Evolutionary conservation across 139 green algal genomes (phyloP), one percentile per base, ranked within the genome.

Genomic region (Nannochloris sp.): DNA sequence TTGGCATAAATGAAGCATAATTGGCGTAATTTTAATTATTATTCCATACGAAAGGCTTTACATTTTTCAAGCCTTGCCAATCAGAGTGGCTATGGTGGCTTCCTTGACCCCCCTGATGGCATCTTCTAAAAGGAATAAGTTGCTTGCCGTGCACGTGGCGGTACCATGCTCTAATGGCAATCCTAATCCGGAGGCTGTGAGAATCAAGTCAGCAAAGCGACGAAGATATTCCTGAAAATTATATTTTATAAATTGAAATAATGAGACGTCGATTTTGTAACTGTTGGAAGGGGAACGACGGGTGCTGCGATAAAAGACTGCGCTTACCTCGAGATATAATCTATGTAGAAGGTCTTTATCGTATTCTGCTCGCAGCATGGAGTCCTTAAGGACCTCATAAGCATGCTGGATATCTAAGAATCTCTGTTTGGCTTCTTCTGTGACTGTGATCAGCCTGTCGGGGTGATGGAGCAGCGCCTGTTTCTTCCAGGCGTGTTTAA

Each of bases 401-500:
- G 70, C 70, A 8, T 72, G 38, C 12, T 65, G 54, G 12, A 77
- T 46, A 6, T 35, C 39, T 14, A 56, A 61, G 23, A 76, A 76
- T 19, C 24, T 33, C 34, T 55, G 8, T 10, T 31, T 29, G 12
- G 42, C 3, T 31, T 71, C 25, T n/a, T n/a, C n/a, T n/a, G n/a
- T n/a, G 27, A 42, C 32, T 3, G 29, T 60, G 9, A 27, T 13
- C n/a, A 27, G 29, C 62, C 89, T 90, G 74, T 95, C 87, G 5
- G 87, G 87, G 63, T 95, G 87, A 19, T 72, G 60, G 60, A 81
- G 73, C 4, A 95, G 74, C 35, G 85, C 87, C 27, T 90, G 75
- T 59, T 88, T 88, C 32, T 86, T 72, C 39, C 87, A 89, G 19
- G 86, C 83, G 54, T 85, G 83, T 75, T 86, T 87, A 23, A 95